phyloP scores from a whole-genome alignment of 163 green algal species.

The Chlamydomonas reinhardtii region DNA sequence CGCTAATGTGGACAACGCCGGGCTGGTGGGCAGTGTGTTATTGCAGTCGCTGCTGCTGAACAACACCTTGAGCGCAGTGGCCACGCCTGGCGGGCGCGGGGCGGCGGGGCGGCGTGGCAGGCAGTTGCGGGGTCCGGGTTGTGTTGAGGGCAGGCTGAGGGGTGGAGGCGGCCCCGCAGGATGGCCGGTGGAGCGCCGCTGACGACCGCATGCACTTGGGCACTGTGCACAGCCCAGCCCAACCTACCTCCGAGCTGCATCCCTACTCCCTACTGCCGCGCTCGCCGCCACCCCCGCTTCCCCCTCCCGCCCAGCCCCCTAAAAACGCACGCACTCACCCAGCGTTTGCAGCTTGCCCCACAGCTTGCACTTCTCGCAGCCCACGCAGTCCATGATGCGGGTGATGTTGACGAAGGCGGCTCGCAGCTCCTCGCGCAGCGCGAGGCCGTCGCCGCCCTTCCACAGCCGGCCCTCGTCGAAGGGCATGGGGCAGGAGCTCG shows the following conservation, averaged over 20 bases:
- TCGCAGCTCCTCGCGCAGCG: conserved; percentile 77
- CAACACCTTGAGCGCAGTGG: conserved; percentile 96
- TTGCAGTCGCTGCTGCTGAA: conserved; percentile 89
- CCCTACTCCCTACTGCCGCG: not conserved
- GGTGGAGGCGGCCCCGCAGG: too few relatives aligned
- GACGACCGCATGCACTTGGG: too few relatives aligned
- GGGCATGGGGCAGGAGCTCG: conserved; percentile 87
- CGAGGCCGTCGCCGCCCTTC: conserved; percentile 76
- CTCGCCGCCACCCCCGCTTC: too few relatives aligned
- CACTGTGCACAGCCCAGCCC: too few relatives aligned
- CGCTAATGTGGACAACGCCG: conserved; percentile 49
- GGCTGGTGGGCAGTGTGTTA: conserved; percentile 19
- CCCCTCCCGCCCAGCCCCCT: too few relatives aligned
- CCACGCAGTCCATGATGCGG: conserved; percentile 97
- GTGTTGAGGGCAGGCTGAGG: not conserved
- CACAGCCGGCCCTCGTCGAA: conserved; percentile 96
- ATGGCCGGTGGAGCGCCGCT: too few relatives aligned
- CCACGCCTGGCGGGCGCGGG: conserved; percentile 75
- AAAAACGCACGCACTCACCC: conserved; percentile 15
- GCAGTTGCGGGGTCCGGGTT: not conserved
- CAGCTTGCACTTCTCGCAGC: conserved; percentile 99
- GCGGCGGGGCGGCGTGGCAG: not conserved
- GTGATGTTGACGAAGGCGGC: conserved; percentile 94
- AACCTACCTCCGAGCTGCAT: too few relatives aligned
- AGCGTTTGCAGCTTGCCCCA: conserved; percentile 96